Base-by-base conservation (phyloP, 2,329 filamentous ascomycete species). In the Fusarium albidum region DNA sequence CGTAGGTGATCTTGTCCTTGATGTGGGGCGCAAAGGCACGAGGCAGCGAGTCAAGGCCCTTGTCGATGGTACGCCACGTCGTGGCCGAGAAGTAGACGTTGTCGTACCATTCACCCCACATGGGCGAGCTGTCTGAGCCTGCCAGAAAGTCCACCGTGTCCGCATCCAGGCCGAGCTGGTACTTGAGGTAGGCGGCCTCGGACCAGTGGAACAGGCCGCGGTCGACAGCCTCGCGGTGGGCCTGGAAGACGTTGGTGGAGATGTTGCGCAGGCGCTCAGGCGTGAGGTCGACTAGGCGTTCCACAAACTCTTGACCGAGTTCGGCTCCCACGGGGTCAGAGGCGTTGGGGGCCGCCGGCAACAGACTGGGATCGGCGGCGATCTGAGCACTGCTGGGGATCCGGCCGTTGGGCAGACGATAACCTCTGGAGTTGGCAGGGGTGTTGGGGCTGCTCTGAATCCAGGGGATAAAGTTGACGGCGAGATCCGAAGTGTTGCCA, bases 381-480 rank as follows among this genome's bases (percentile, higher is more conserved):
- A 47, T 9, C 27, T 47, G 44, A n/a, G n/a, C n/a, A n/a, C n/a
- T n/a, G n/a, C n/a, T n/a, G n/a, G n/a, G n/a, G n/a, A n/a, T n/a
- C n/a, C n/a, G n/a, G n/a, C n/a, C n/a, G n/a, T n/a, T n/a, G n/a
- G n/a, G n/a, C n/a, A n/a, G n/a, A n/a, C n/a, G n/a, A n/a, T n/a
- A n/a, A n/a, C n/a, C 63, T 8, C 70, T 65, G 27, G 59, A 53
- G 8, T 61, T 38, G 29, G 69, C 55, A 34, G 71, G 68, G 18
- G 79, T 73, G 9, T 72, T 70, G 15, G 69, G 39, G 27, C 51
- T 82, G 42, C 67, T 74, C 64, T 88, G 83, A 33, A 84, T 80
- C 83, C 84, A 88, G 3, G 80, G 79, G 59, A 88, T 88, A 61
- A 87, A 86, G 38, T 86, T 81, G 34, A 88, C 80, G 18, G 74